Percentiles rank a stretch among this genome's conserved stretches.
Conservation (phyloP, 78 protist genomes). For the Planoprotostelium fungivorum region DNA sequence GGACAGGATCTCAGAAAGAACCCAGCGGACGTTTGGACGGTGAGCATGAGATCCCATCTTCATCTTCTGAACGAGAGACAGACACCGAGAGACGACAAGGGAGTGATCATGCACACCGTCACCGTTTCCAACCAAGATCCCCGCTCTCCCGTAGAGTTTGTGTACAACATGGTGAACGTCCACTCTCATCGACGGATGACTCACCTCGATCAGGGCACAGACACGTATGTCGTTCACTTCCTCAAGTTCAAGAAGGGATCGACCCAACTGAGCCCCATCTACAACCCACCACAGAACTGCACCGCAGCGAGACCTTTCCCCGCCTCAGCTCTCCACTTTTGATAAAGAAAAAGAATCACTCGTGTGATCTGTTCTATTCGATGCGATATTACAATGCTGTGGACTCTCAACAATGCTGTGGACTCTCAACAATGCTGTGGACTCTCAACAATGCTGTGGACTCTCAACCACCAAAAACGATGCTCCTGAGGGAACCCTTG, state of each 20-base stretch:
- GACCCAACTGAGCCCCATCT: background rate
- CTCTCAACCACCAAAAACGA: background rate
- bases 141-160: background rate
- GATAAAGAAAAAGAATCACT: too few relatives aligned
- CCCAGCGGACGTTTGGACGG: background rate
- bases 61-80: too few relatives aligned
- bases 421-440: too few relatives aligned
- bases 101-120: background rate
- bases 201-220: background rate
- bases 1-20: background rate
- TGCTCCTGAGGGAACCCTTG: constrained; percentile 12
- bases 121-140: background rate
- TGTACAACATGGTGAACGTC: background rate
- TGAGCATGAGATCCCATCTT: background rate
- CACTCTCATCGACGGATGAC: background rate
- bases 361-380: too few relatives aligned
- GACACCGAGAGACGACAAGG: background rate
- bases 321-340: too few relatives aligned
- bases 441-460: too few relatives aligned
- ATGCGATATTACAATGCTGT: too few relatives aligned
- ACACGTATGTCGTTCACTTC: background rate
- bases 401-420: too few relatives aligned
- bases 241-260: background rate
- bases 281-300: background rate
- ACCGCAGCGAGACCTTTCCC: too few relatives aligned